Percentiles rank a stretch among this genome's conserved stretches.
phyloP scores from a whole-genome alignment of 208 protist species.

The Kentomonas sorsogonicus region DNA sequence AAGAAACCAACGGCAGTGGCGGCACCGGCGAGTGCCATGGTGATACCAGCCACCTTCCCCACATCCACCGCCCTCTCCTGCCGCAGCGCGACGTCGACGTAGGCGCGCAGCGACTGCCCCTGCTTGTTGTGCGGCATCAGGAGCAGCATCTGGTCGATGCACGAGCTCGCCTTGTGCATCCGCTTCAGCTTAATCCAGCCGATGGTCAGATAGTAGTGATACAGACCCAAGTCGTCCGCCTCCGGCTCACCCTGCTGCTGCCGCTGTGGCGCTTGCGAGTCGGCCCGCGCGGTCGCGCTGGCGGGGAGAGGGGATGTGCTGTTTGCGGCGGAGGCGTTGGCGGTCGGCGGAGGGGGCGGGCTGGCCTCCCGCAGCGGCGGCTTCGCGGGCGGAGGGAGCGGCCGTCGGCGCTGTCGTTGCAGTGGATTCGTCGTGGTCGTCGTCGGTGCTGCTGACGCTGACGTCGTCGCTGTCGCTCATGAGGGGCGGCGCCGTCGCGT shows the following conservation, averaged over 20 bases:
- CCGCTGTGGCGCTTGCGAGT: no score
- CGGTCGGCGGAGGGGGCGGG: constrained; percentile 1
- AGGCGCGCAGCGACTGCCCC: constrained; percentile 34
- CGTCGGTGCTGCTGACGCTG: constrained; percentile 18
- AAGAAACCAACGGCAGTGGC: constrained; percentile 6
- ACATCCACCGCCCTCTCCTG: constrained; percentile 23
- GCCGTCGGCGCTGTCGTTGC: background rate
- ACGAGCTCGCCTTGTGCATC: constrained; percentile 49
- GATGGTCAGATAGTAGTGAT: constrained; percentile 71
- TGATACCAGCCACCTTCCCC: constrained; percentile 23
- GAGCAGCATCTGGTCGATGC: constrained; percentile 46
- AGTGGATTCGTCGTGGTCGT: constrained; percentile 3
- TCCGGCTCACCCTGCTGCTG: no score
- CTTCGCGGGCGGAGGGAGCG: constrained; percentile 1
- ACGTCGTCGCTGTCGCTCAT: constrained; percentile 15
- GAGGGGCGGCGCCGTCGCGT: constrained; percentile 4
- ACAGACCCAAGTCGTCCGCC: constrained; percentile 35
- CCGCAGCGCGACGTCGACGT: constrained; percentile 31
- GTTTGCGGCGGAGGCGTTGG: background rate
- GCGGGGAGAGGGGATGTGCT: constrained; percentile 8
- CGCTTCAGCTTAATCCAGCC: constrained; percentile 70
- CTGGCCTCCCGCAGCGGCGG: background rate
- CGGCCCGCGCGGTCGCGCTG: no score
- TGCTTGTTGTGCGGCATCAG: constrained; percentile 44
- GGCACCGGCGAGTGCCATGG: constrained; percentile 11